Conservation (phyloP, 345 rosid species). For the Linum trigynum region DNA sequence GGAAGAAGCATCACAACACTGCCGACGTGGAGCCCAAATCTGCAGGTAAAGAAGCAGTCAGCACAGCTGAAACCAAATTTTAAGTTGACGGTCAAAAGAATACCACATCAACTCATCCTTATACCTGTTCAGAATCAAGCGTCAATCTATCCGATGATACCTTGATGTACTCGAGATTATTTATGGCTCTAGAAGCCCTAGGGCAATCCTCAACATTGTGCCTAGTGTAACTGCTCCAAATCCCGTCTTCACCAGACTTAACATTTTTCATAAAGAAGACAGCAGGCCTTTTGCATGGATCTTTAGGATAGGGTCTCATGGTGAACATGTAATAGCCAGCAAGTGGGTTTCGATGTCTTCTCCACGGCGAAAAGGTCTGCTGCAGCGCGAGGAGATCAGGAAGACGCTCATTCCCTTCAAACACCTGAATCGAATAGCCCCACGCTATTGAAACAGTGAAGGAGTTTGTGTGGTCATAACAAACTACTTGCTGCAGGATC, state of each 20-base stretch:
- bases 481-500: slow-evolving; percentile 79
- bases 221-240: slow-evolving; percentile 51
- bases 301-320: slow-evolving; percentile 59
- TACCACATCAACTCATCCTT: neutral
- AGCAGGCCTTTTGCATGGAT: slow-evolving; percentile 55
- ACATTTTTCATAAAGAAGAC: slow-evolving; percentile 54
- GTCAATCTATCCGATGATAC: slow-evolving; percentile 45
- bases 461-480: slow-evolving; percentile 47
- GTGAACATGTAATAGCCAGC: slow-evolving; percentile 55
- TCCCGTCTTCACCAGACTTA: slow-evolving; percentile 32
- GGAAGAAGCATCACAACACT: slow-evolving; percentile 51
- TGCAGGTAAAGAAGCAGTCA: slow-evolving; percentile 12
- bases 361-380: slow-evolving; percentile 73
- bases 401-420: slow-evolving; percentile 59
- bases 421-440: slow-evolving; percentile 83
- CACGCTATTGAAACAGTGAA: slow-evolving; percentile 70
- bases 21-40: slow-evolving; percentile 64
- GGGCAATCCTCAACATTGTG: slow-evolving; percentile 36
- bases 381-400: slow-evolving; percentile 61
- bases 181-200: slow-evolving; percentile 29
- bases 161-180: slow-evolving; percentile 32
- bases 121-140: slow-evolving; percentile 49
- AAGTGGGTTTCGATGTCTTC: slow-evolving; percentile 39
- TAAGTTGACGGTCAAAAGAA: neutral
- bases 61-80: neutral